These are phyloP conservation scores for Rhamnella rubrinervis DNA, from an alignment of 331 rosid genomes.

Conservation along the genomic window DNA sequence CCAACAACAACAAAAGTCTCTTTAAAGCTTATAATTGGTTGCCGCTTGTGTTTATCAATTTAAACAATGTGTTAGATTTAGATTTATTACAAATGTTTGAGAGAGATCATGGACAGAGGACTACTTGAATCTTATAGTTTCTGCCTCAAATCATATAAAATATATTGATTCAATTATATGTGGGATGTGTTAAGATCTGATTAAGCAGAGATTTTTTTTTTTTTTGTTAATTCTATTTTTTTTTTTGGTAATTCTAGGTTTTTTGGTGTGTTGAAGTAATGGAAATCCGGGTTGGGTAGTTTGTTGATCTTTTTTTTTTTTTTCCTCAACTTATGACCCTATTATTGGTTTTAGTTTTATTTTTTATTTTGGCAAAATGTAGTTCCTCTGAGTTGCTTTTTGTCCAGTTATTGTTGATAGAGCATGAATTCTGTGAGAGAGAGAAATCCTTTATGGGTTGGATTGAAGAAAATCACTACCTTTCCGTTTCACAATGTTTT, in stretches of 20 bases:
- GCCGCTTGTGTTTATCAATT: not conserved
- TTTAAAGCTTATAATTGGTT: not conserved
- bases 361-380: not conserved
- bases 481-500: not conserved
- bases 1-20: not conserved
- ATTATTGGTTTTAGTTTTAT: not conserved
- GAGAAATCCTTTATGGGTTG: not conserved
- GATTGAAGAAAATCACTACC: not conserved
- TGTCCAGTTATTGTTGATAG: not conserved
- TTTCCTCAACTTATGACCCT: not conserved
- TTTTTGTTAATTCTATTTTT: not conserved
- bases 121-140: constrained; percentile 17
- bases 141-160: constrained; percentile 1
- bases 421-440: not conserved
- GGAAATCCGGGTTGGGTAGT: not conserved
- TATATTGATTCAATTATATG: not conserved
- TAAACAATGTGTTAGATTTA: not conserved
- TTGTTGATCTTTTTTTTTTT: not conserved
- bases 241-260: not conserved
- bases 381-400: not conserved
- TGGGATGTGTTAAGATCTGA: constrained; percentile 18
- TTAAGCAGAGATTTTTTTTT: not conserved
- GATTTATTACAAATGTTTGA: constrained; percentile 5
- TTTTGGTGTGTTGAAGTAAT: not conserved
- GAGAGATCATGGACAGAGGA: constrained; percentile 22